Percentiles rank a stretch among this genome's conserved stretches.
These are phyloP conservation scores for Pichia cactophila DNA, from an alignment of 1,139 yeast genomes.

Conservation along the genomic window DNA sequence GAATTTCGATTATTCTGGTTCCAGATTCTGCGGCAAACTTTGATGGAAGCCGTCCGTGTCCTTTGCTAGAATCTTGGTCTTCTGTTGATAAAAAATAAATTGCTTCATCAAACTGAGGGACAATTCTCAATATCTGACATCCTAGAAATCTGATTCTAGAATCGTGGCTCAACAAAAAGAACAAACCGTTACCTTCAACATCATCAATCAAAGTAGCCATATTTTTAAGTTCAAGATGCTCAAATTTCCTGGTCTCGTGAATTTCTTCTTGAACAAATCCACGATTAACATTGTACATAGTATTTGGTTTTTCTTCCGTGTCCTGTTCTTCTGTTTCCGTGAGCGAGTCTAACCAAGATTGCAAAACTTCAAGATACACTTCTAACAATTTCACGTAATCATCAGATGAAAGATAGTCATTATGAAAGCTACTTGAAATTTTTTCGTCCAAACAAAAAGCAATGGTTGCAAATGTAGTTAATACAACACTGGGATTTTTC, in stretches of 20 bases:
- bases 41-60: slow-evolving; percentile 50
- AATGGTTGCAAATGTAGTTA: slow-evolving; percentile 69
- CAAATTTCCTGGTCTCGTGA: slow-evolving; percentile 30
- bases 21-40: slow-evolving; percentile 77
- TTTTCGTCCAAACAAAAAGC: slow-evolving; percentile 78
- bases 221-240: slow-evolving; percentile 70
- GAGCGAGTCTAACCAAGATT: slow-evolving; percentile 72
- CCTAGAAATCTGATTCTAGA: slow-evolving; percentile 68
- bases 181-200: slow-evolving; percentile 91
- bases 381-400: slow-evolving; percentile 56
- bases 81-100: slow-evolving; percentile 43
- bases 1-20: slow-evolving; percentile 66
- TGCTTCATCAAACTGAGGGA: slow-evolving; percentile 79
- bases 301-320: slow-evolving; percentile 22
- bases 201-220: slow-evolving; percentile 84
- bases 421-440: slow-evolving; percentile 48
- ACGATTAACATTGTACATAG: slow-evolving; percentile 26
- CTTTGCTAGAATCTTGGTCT: slow-evolving; percentile 24
- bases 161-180: slow-evolving; percentile 86
- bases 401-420: slow-evolving; percentile 34
- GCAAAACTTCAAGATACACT: slow-evolving; percentile 69
- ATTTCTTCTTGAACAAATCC: slow-evolving; percentile 29
- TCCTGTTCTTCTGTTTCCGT: slow-evolving; percentile 26
- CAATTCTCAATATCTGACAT: slow-evolving; percentile 61
- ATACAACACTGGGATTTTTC: slow-evolving; percentile 62